These are phyloP conservation scores for Papilionanthe hybrid DNA, from an alignment of 116 monocot species.

Conservation along the genomic window DNA sequence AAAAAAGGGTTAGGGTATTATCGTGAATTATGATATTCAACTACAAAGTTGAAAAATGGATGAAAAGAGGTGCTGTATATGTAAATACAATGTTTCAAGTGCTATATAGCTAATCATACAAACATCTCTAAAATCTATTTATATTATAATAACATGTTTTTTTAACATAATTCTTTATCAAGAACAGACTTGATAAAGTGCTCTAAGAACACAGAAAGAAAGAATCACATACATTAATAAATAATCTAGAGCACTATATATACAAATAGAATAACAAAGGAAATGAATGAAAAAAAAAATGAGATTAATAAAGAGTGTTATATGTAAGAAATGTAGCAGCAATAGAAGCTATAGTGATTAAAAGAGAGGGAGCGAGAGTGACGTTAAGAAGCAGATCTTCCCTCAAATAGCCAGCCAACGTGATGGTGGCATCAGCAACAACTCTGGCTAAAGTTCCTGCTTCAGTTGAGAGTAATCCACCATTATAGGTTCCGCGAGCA, in stretches of 20 bases:
- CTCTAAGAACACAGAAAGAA: background rate
- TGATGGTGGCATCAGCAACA: constrained; percentile 81
- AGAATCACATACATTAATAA: background rate
- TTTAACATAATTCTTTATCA: too few species aligned
- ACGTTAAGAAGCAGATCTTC: constrained; percentile 63
- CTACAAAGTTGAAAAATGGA: too few species aligned
- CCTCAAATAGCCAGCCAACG: constrained; percentile 72
- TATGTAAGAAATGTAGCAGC: constrained; percentile 61
- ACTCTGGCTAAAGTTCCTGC: constrained; percentile 92
- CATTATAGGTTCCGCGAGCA: constrained; percentile 90
- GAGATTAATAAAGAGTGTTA: constrained; percentile 61
- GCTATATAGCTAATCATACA: too few species aligned
- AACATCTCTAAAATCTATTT: too few species aligned
- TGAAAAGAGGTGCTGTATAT: too few species aligned
- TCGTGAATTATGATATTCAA: too few species aligned
- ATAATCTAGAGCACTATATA: background rate
- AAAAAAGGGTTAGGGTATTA: too few species aligned
- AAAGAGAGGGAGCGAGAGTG: constrained; percentile 66
- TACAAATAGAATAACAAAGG: background rate
- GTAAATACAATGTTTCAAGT: too few species aligned
- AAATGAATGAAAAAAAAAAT: background rate
- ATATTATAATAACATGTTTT: too few species aligned
- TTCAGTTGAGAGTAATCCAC: constrained; percentile 84
- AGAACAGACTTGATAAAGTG: too few species aligned
- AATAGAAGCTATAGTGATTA: constrained; percentile 59